Base-by-base conservation (phyloP, 345 rosid species). In the Camelina laxa region DNA sequence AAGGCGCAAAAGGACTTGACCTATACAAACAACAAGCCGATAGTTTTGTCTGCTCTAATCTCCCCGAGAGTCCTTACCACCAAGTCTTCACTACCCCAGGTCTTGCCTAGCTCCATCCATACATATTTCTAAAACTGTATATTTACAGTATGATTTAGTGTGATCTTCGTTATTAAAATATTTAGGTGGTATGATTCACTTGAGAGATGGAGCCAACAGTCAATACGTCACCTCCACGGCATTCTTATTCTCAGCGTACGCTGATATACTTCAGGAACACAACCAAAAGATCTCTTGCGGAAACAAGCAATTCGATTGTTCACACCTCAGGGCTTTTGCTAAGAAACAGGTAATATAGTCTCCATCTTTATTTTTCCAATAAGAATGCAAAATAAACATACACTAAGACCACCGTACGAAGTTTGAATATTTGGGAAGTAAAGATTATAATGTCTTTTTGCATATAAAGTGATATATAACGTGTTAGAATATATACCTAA, bases 141-240 rank as follows among this genome's bases (percentile, higher is more conserved):
- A 14, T 31, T 12, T 57, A 12, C 12, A 3, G 49, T 55, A 15
- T 64, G 39, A 59, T 45, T 13, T 6, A 33, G 38, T 38, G 35
- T 72, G 57, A 47, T 44, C 16, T 47, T 64, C n/a, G 59, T 77
- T 14, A 31, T 58, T 20, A 65, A 53, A 20, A 9, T 67, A 17
- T 19, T 41, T 70, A 86, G 92, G 96, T 56, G 97, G 97, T 9
- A 42, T 94, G 89, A 63, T 90, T 79, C 84, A 91, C 80, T 60
- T 85, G 74, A 86, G 98, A 65, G 95, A 90, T 33, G 98, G 98
- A 20, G 98, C 97, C 77, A 91, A 91, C 84, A 73, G 80, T 44
- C 98, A 93, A 55, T 86, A 90, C 39, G 95, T 87, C 7, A 93
- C 96, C 0, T 84, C 87, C 19, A 70, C 95, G 1, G 89, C 96